Evolutionary conservation across 257 asterid genomes (phyloP), one percentile per base, ranked within the genome.

Genomic region (Solanum bulbocastanum): DNA sequence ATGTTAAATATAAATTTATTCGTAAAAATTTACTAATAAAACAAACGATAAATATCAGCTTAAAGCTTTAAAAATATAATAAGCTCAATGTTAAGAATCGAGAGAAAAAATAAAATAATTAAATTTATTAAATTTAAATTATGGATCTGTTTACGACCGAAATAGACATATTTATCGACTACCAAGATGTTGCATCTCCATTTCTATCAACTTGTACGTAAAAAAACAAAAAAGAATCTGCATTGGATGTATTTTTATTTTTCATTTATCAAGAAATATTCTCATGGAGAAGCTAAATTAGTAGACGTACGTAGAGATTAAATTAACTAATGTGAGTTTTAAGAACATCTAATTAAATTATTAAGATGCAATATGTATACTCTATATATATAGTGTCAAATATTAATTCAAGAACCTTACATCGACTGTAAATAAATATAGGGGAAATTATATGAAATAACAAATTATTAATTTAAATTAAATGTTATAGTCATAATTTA

Each of bases 221-320:
- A 25, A 56, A 56, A 52, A 52, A 73, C 84, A 79, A 44, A 46
- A 44, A 79, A 79, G 84, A 44, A 79, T 79, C 85, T 44, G 66
- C 85, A 15, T 79, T 25, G 84, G 22, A 40, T 46, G 66, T 44
- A 15, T 27, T 37, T n/a, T 37, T n/a, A n/a, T 32, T 5, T 78
- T 79, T 25, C 85, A 79, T 44, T 79, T 15, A 30, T 79, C 85
- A 79, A 79, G 85, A 79, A 79, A 44, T 79, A 79, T 79, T 79
- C 66, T 79, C 40, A 79, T 79, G 16, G 66, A 79, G 27, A 27
- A 79, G 40, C 39, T 5, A 79, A 79, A 25, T 78, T n/a, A 27
- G 85, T 79, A 14, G 18, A 44, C 25, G 66, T 79, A 79, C 81
- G n/a, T 71, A 15, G n/a, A 78, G 62, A n/a, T 78, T 78, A 27